These are phyloP conservation scores for Magnusiomyces sp. DNA, from an alignment of 1,139 yeast species.

Conservation along the genomic window DNA sequence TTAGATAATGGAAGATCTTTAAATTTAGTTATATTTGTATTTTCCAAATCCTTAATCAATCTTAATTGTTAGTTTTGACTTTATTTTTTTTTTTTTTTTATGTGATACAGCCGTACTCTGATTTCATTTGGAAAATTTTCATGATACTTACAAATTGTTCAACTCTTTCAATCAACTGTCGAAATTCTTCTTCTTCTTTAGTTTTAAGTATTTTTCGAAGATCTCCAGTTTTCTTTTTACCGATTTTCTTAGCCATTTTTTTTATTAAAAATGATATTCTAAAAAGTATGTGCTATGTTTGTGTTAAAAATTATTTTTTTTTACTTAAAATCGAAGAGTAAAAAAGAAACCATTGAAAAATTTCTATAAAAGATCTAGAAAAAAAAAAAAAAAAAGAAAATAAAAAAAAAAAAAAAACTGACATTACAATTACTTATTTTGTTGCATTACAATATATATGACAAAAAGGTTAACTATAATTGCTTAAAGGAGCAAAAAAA, in stretches of 20 bases:
- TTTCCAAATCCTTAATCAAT: background rate
- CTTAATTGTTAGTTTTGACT: background rate
- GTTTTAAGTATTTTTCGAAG: background rate
- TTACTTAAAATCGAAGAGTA: background rate
- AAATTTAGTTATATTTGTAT: too few relatives aligned
- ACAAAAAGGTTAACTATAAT: too few relatives aligned
- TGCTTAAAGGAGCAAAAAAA: too few relatives aligned
- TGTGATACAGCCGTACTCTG: background rate
- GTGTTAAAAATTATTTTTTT: background rate
- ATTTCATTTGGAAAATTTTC: background rate
- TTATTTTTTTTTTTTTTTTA: background rate
- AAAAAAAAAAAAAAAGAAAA: background rate
- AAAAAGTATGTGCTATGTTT: background rate
- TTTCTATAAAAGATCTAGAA: too few relatives aligned
- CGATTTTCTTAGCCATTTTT: background rate
- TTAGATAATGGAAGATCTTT: constrained; percentile 66
- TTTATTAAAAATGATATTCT: background rate
- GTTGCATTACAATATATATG: too few relatives aligned
- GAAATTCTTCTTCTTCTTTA: background rate
- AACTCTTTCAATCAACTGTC: background rate
- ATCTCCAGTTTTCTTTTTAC: constrained; percentile 1
- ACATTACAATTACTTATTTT: background rate
- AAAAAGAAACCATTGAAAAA: background rate
- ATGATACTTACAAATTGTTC: constrained; percentile 2
- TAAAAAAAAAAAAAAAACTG: background rate